Conservation (phyloP, 2,329 filamentous ascomycete genomes). For the Claviceps digitariae region DNA sequence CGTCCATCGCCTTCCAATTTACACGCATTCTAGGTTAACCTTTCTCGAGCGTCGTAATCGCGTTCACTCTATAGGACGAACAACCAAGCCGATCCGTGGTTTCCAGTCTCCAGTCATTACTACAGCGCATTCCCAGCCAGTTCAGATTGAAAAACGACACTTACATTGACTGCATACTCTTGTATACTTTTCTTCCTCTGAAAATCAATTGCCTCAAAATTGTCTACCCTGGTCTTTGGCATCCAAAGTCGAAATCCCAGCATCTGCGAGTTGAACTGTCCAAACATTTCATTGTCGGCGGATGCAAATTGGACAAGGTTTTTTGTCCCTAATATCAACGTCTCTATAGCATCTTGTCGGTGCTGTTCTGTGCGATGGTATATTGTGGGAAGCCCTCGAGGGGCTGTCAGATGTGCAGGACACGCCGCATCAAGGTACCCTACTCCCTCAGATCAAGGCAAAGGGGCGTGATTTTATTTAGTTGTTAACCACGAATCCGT, state of each 20-base stretch:
- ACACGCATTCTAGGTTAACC: neutral
- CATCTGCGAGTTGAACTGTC: neutral
- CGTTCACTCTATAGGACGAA: neutral
- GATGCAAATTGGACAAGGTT: neutral
- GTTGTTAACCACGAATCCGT: neutral
- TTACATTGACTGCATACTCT: neutral
- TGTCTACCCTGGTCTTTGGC: neutral
- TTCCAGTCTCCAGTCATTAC: neutral
- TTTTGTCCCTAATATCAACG: neutral
- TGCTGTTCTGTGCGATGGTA: slow-evolving; percentile 34
- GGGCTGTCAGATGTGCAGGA: slow-evolving; percentile 64
- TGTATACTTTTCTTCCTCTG: neutral
- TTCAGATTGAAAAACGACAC: neutral
- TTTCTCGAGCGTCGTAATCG: neutral
- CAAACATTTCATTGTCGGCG: neutral
- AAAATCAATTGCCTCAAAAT: neutral
- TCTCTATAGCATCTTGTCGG: neutral
- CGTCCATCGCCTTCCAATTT: neutral
- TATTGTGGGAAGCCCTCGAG: slow-evolving; percentile 53
- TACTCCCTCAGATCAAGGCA: neutral
- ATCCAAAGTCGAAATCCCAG: neutral
- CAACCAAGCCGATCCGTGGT: neutral
- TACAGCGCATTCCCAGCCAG: neutral
- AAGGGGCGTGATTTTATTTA: neutral
- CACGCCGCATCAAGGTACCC: slow-evolving; percentile 56